These are phyloP conservation scores for Xylariaceae sp. DNA, from an alignment of 2,329 filamentous ascomycete species.

Conservation along the genomic window DNA sequence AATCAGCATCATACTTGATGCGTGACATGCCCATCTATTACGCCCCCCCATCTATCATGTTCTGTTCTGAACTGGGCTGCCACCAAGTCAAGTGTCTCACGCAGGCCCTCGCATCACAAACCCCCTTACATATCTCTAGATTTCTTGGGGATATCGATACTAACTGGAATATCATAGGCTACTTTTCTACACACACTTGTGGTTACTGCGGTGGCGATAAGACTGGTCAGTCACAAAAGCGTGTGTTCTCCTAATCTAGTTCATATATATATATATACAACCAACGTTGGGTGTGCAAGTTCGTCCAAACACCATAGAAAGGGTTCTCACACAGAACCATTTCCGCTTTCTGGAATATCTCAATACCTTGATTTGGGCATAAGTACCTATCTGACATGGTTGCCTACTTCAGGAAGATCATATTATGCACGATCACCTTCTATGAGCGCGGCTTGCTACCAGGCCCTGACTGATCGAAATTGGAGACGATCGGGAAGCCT, in stretches of 20 bases:
- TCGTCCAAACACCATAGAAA: constrained; percentile 17
- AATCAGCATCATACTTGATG: constrained; percentile 10
- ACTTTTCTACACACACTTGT: constrained; percentile 16
- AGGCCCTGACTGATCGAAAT: constrained; percentile 64
- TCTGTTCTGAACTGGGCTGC: constrained; percentile 6
- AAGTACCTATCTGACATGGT: constrained; percentile 28
- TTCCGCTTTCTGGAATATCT: constrained; percentile 16
- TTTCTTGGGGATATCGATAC: constrained; percentile 3
- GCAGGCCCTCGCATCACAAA: constrained; percentile 4
- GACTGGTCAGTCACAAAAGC: constrained; percentile 45
- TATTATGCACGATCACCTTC: constrained; percentile 63
- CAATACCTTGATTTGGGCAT: constrained; percentile 23
- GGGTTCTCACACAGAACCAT: constrained; percentile 7
- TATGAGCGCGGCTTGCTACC: constrained; percentile 62
- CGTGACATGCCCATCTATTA: neutral
- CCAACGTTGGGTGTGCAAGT: constrained; percentile 5
- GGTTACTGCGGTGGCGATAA: constrained; percentile 28
- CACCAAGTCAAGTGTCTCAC: constrained; percentile 7
- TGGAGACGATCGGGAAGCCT: constrained; percentile 70
- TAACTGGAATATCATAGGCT: constrained; percentile 18
- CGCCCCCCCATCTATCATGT: neutral
- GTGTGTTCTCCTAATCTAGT: constrained; percentile 32
- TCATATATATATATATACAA: constrained; percentile 5
- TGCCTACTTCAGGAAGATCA: constrained; percentile 52
- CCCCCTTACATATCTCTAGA: constrained; percentile 6